A percentile compares a stretch with the other conserved stretches of the same genome.
Evolutionary conservation across 148 eudicot genomes (phyloP).

Genomic region (Cornus florida): DNA sequence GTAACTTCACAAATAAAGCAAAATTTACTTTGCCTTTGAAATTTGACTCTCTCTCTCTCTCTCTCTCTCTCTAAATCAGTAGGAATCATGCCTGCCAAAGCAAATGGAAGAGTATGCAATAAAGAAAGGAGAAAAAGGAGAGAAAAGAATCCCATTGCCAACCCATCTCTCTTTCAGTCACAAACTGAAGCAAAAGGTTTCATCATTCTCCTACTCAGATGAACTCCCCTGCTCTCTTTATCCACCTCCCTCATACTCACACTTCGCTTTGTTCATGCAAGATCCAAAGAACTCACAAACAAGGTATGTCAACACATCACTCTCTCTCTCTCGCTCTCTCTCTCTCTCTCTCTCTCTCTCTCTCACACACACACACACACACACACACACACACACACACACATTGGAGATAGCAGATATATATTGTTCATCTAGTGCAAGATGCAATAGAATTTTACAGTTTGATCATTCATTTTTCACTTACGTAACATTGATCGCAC

Average conservation of each 20-base stretch:
- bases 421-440: neutral
- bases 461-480: neutral
- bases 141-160: conserved; percentile 33
- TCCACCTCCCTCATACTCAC: conserved; percentile 16
- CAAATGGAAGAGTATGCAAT: conserved; percentile 30
- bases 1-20: conserved; percentile 12
- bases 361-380: neutral
- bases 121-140: conserved; percentile 23
- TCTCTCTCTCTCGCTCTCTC: conserved; percentile 11
- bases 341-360: conserved; percentile 6
- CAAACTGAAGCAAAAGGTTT: conserved; percentile 16
- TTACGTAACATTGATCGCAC: neutral
- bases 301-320: conserved; percentile 34
- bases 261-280: conserved; percentile 67
- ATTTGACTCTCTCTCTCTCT: conserved; percentile 15
- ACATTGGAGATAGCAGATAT: too few species aligned
- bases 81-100: conserved; percentile 44
- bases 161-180: conserved; percentile 32
- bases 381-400: neutral
- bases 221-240: conserved; percentile 19
- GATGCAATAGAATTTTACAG: neutral
- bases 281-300: conserved; percentile 59
- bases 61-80: conserved; percentile 10
- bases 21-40: conserved; percentile 22
- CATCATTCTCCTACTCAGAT: conserved; percentile 29